Conservation (phyloP, 2,329 filamentous ascomycete genomes). For the Teratosphaeriaceae sp. region DNA sequence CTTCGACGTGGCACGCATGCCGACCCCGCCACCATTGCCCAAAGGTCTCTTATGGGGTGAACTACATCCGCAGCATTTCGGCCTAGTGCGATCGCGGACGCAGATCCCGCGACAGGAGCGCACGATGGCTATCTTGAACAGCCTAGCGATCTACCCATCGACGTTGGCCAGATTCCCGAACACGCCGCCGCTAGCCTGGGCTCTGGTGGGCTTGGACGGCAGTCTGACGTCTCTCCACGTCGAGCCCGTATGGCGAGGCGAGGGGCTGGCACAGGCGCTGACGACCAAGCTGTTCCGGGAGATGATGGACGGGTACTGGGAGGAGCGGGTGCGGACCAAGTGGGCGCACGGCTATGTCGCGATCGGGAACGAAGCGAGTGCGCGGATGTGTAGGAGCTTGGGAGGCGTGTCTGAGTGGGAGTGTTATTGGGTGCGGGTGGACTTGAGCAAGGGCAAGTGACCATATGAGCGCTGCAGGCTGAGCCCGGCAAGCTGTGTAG, state of each 20-base stretch:
- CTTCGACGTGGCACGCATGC: slow-evolving; percentile 16
- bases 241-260: slow-evolving; percentile 53
- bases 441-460: slow-evolving; percentile 24
- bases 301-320: slow-evolving; percentile 34
- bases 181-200: slow-evolving; percentile 57
- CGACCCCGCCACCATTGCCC: slow-evolving; percentile 27
- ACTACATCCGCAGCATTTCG: slow-evolving; percentile 48
- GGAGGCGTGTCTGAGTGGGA: slow-evolving; percentile 52
- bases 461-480: no score
- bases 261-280: slow-evolving; percentile 57
- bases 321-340: slow-evolving; percentile 34
- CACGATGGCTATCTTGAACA: slow-evolving; percentile 35
- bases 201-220: slow-evolving; percentile 55
- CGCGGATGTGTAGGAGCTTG: slow-evolving; percentile 55
- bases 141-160: slow-evolving; percentile 28
- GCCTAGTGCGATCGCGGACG: slow-evolving; percentile 49
- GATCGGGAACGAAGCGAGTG: slow-evolving; percentile 53
- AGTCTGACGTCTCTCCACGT: slow-evolving; percentile 57
- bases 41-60: slow-evolving; percentile 50
- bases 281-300: slow-evolving; percentile 53
- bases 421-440: slow-evolving; percentile 29
- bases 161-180: slow-evolving; percentile 32
- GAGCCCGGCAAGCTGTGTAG: no score
- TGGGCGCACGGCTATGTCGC: slow-evolving; percentile 60
- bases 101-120: slow-evolving; percentile 50